Base-by-base conservation (phyloP, 805 yeast genomes). In the Kuraishia floccosa region DNA sequence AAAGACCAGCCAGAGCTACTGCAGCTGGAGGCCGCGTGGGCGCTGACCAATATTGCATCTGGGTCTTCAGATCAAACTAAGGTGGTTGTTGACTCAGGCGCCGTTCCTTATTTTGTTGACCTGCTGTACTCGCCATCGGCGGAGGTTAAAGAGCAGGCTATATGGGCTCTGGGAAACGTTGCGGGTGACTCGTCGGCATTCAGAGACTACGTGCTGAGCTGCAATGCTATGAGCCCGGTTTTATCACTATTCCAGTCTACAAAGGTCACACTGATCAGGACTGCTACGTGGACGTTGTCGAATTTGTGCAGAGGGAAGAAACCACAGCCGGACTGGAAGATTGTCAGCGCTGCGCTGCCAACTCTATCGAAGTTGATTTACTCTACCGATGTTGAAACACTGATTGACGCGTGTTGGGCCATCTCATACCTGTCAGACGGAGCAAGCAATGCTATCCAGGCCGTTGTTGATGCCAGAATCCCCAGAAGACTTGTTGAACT, bases 21-120 rank as follows among this genome's bases (percentile, higher is more conserved):
- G 46, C 97, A 89, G 60, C 72, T 91, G 46, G 98, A 91, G 63
- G 95, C 97, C 9, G 96, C 98, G 6, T 91, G 98, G 98, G 97
- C 97, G n/a, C 70, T 91, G 44, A 91, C 98, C 30, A 91, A 91
- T 54, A 89, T 91, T 54, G 97, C 97, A 15, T 84, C 96, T 4
- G 98, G 98, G 39, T 65, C 79, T 31, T 74, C 94, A 25, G 80
- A 74, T 29, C 97, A 91, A 59, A 91, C 98, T 14, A 72, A 70
- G 46, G 77, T 78, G 26, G 97, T 91, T 33, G 91, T 91, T 34
- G 89, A 86, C 39, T 77, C 89, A 4, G 93, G 89, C 32, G 97
- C 97, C 0, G 93, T 91, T 27, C 97, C 97, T 13, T 63, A 76
- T 33, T 86, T 91, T 56, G 94, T 91, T 27, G 69, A 78, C 41